Percentiles rank a stretch among this genome's conserved stretches.
Conservation (phyloP, 192 early-diverging fungal species). For the Rhizoclosmatium sp. region DNA sequence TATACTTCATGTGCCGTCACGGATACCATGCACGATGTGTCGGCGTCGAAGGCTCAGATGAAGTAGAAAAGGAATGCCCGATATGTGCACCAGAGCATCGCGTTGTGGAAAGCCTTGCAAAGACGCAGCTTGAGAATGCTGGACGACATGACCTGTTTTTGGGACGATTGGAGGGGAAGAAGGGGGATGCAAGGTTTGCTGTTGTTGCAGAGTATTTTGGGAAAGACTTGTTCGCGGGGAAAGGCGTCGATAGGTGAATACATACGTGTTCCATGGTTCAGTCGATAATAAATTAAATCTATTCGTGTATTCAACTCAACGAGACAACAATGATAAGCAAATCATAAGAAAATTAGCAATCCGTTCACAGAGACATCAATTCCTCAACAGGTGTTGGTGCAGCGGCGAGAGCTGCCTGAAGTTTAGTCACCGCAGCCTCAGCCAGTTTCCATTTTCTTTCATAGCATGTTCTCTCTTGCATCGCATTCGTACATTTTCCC, state of each 20-base stretch:
- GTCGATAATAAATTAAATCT: neutral
- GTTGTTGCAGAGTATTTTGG: constrained; percentile 91
- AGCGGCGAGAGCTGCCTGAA: neutral
- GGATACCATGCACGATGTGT: constrained; percentile 88
- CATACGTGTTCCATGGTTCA: neutral
- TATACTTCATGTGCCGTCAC: constrained; percentile 95
- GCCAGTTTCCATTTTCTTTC: too few relatives aligned
- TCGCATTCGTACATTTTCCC: too few relatives aligned
- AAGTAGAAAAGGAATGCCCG: constrained; percentile 48
- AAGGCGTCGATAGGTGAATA: neutral
- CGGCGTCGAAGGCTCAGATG: neutral
- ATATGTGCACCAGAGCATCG: constrained; percentile 86
- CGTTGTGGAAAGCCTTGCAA: constrained; percentile 80
- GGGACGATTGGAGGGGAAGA: constrained; percentile 72
- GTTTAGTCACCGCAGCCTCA: too few relatives aligned
- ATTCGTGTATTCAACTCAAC: neutral
- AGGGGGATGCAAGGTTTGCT: constrained; percentile 82
- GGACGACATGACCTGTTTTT: constrained; percentile 83
- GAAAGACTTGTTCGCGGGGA: constrained; percentile 74
- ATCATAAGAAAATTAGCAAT: neutral
- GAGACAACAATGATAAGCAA: neutral
- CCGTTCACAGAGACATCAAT: neutral
- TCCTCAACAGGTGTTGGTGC: neutral
- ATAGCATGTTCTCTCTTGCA: too few relatives aligned
- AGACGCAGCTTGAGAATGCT: constrained; percentile 78